These are phyloP conservation scores for Populus alba DNA, from an alignment of 345 rosid species.

Conservation along the genomic window DNA sequence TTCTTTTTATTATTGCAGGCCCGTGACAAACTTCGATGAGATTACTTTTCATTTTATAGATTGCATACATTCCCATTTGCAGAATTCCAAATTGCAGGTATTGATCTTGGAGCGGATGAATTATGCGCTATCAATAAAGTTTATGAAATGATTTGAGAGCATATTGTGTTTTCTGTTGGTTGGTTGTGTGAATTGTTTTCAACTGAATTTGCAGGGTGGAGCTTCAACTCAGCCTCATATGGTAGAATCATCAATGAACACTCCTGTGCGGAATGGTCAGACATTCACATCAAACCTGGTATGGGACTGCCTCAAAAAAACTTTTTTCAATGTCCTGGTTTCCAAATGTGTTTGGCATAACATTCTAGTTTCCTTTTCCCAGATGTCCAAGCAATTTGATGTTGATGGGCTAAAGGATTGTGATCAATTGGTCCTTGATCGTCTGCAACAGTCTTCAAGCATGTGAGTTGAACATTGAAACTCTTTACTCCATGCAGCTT, in stretches of 20 bases:
- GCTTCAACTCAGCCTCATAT: conserved; percentile 34
- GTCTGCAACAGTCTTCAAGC: conserved; percentile 67
- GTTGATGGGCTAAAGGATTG: conserved; percentile 60
- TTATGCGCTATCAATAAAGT: too few relatives aligned
- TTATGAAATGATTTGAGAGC: neutral
- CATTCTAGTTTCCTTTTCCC: conserved; percentile 1
- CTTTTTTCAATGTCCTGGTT: neutral
- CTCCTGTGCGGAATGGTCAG: conserved; percentile 38
- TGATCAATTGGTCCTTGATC: conserved; percentile 76
- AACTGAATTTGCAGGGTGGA: conserved; percentile 38
- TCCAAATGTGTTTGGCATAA: conserved; percentile 2
- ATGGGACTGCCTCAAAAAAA: conserved; percentile 8
- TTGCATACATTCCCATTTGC: conserved; percentile 64
- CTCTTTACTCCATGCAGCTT: neutral
- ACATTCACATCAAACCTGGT: conserved; percentile 50
- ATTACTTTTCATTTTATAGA: conserved; percentile 83
- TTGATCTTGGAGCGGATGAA: neutral
- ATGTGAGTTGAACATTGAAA: conserved; percentile 47
- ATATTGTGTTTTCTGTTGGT: neutral
- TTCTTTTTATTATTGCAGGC: conserved; percentile 46
- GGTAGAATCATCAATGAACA: conserved; percentile 35
- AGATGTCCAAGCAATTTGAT: conserved; percentile 48
- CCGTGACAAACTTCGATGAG: conserved; percentile 71
- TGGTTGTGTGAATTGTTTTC: conserved; percentile 2
- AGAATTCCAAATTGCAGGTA: conserved; percentile 65